Percentiles rank a stretch among this genome's conserved stretches.
These are phyloP conservation scores for Ustilago vetiveriae DNA, from an alignment of 1,284 basidiomycete species.

Conservation along the genomic window DNA sequence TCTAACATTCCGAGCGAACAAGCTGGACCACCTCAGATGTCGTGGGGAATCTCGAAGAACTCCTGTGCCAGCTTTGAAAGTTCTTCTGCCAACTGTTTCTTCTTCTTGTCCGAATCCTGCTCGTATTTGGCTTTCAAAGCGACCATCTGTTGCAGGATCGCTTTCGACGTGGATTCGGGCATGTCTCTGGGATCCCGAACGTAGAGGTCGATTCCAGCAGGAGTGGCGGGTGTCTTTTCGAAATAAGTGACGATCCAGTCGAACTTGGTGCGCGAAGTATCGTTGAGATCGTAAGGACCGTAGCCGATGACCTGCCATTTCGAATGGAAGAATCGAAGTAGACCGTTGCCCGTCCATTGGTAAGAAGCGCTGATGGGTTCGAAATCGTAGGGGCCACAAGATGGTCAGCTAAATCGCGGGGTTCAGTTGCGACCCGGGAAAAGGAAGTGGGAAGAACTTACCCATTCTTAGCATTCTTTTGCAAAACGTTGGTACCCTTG, in stretches of 20 bases:
- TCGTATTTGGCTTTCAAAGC: conserved; percentile 22
- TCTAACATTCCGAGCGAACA: too few species aligned
- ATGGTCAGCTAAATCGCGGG: too few species aligned
- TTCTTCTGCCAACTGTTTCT: conserved; percentile 25
- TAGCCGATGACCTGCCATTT: conserved; percentile 52
- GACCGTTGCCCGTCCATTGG: conserved; percentile 48
- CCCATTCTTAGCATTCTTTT: conserved; percentile 46
- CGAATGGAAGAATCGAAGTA: conserved; percentile 44
- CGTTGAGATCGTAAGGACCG: conserved; percentile 41
- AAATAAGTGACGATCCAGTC: conserved; percentile 52
- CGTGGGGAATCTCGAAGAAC: conserved; percentile 40
- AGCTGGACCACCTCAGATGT: too few species aligned
- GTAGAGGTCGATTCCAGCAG: conserved; percentile 43
- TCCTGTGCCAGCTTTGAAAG: conserved; percentile 30
- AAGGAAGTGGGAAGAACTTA: conserved; percentile 5
- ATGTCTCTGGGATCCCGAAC: conserved; percentile 37
- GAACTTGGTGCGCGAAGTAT: conserved; percentile 28
- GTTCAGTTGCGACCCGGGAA: too few species aligned
- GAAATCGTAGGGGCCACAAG: too few species aligned
- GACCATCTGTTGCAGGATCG: conserved; percentile 29
- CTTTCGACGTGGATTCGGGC: conserved; percentile 26
- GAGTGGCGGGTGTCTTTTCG: conserved; percentile 44
- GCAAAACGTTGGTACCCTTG: conserved; percentile 44
- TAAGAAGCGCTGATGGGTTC: conserved; percentile 28
- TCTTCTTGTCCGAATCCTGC: conserved; percentile 17